These are phyloP conservation scores for Yarrowia deformans DNA, from an alignment of 805 yeast genomes.

Conservation along the genomic window DNA sequence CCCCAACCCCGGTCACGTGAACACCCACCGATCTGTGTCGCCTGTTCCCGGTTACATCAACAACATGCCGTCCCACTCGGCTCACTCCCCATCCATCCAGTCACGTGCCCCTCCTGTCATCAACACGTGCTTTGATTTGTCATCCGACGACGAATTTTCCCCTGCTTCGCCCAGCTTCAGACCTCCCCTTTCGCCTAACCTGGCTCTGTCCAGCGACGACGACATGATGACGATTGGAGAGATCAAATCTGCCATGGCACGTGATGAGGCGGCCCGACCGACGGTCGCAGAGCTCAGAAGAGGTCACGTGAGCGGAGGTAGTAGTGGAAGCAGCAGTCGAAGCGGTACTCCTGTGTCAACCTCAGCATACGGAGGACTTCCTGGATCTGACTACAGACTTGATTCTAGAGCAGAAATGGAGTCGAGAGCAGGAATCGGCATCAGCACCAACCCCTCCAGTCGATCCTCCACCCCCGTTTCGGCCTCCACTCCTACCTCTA, in stretches of 20 bases:
- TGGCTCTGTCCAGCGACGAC: constrained; percentile 8
- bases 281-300: neutral
- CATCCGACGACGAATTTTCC: constrained; percentile 15
- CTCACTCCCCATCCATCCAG: too few relatives aligned
- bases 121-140: constrained; percentile 6
- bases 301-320: neutral
- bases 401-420: too few relatives aligned
- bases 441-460: neutral
- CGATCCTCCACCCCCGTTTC: neutral
- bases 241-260: constrained; percentile 11
- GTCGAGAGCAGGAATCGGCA: too few relatives aligned
- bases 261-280: neutral
- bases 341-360: neutral
- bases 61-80: too few relatives aligned
- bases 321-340: neutral
- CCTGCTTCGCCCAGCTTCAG: neutral
- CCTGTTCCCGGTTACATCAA: neutral
- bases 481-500: neutral
- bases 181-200: neutral
- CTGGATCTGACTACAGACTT: too few relatives aligned
- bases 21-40: neutral
- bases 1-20: too few relatives aligned
- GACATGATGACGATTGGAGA: constrained; percentile 5
- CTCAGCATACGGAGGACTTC: too few relatives aligned
- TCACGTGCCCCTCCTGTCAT: neutral